Evolutionary conservation across 768 basidiomycete genomes (phyloP), one percentile per base, ranked within the genome.

Genomic region (Lentinula boryana): DNA sequence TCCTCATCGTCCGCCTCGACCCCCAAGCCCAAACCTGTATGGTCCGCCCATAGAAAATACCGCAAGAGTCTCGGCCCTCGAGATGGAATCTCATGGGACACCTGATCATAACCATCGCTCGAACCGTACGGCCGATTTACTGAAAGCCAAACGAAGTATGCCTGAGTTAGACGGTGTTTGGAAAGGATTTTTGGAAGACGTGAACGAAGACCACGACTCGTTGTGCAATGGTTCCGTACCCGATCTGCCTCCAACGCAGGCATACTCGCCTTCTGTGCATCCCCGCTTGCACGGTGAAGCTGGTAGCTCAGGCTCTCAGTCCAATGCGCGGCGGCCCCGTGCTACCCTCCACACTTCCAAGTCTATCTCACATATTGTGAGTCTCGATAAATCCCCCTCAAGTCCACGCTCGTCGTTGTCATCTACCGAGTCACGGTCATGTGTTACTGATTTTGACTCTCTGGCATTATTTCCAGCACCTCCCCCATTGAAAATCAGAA

Each of bases 271-370:
- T 54, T 63, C 66, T 52, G 56, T 64, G 56, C 68, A 67, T 64
- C 58, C 59, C 56, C 67, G 65, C 77, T 44, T 76, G 79, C 18
- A 75, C 78, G 32, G 48, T 32, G 54, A 21, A 31, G 35, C 10
- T 18, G 6, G 31, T 16, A 12, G 27, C 31, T 50, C 27, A 7
- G 16, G 48, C n/a, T 8, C 23, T 6, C n/a, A 4, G 6, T 15
- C 16, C 33, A 9, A 5, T 21, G 15, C 8, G 35, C 13, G n/a
- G 18, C 38, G 35, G 10, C 27, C 27, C 31, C 48, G 56, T 15
- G 48, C 13, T 23, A 31, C 40, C 41, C 44, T 46, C 5, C 23
- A 38, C 21, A 41, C 33, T 43, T 41, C 35, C 8, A 51, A 53
- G 33, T 62, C 56, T 35, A 36, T 36, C 49, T 38, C 56, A 16